Evolutionary conservation across 176 grass and related monocot species (phyloP).

Genomic region (Bonia amplexicaulis): DNA sequence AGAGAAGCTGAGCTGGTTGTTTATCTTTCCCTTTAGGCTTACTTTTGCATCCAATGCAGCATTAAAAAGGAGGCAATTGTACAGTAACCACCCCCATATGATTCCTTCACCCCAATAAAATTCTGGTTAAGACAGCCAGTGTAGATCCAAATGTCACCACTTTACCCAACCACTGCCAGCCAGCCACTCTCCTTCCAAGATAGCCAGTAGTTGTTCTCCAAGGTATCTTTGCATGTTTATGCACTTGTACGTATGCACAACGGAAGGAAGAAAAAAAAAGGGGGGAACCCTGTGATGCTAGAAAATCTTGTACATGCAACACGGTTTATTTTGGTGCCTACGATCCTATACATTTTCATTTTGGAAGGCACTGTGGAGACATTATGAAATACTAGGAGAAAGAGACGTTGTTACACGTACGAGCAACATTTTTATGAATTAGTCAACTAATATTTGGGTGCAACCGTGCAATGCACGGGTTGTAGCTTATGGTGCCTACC

Average conservation of each 20-base stretch:
- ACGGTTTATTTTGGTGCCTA: background rate
- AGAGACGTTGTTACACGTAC: no score
- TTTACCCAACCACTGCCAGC: conserved; percentile 26
- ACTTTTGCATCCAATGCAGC: conserved; percentile 17
- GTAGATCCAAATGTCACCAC: conserved; percentile 20
- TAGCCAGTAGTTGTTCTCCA: background rate
- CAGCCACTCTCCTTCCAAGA: background rate
- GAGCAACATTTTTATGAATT: background rate
- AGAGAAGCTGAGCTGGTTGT: background rate
- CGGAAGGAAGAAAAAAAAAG: background rate
- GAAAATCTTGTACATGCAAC: background rate
- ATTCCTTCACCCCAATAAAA: background rate
- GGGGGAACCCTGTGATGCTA: background rate
- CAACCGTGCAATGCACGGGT: background rate
- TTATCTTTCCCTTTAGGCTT: conserved; percentile 14
- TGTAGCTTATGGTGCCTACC: background rate
- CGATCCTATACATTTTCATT: conserved; percentile 24
- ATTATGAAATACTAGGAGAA: background rate
- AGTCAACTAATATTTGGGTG: background rate
- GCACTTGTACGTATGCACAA: background rate
- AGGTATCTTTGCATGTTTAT: conserved; percentile 32
- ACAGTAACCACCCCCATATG: background rate
- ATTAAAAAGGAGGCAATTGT: background rate
- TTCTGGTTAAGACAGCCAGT: background rate
- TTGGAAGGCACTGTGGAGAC: background rate